Conservation (phyloP, 257 asterid genomes). For the Solanum medicagineum region DNA sequence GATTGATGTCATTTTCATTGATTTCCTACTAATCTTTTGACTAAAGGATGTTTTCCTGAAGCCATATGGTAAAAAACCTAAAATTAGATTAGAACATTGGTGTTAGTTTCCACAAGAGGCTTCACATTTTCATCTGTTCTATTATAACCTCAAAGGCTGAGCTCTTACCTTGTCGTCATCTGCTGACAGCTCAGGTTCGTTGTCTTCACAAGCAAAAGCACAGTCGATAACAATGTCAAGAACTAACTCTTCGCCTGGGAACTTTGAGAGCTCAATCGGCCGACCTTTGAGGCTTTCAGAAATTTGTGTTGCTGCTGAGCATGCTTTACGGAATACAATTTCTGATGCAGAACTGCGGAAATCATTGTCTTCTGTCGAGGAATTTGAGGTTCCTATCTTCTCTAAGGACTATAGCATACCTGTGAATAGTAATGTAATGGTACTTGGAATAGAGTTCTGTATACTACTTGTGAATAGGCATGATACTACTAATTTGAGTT, state of each 20-base stretch:
- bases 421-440: neutral
- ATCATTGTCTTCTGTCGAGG: slow-evolving; percentile 71
- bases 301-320: slow-evolving; percentile 89
- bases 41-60: neutral
- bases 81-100: neutral
- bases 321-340: slow-evolving; percentile 67
- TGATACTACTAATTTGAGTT: neutral
- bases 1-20: neutral
- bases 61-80: neutral
- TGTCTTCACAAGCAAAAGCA: slow-evolving; percentile 27
- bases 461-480: neutral
- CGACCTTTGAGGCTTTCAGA: slow-evolving; percentile 98
- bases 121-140: neutral
- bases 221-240: slow-evolving; percentile 55
- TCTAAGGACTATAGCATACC: neutral
- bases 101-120: neutral
- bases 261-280: slow-evolving; percentile 64
- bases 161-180: slow-evolving; percentile 25
- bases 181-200: slow-evolving; percentile 60
- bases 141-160: neutral
- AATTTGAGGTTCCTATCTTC: slow-evolving; percentile 65
- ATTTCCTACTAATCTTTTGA: neutral
- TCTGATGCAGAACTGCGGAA: slow-evolving; percentile 56
- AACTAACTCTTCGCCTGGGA: slow-evolving; percentile 81
- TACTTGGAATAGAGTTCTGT: neutral